phyloP scores from a whole-genome alignment of 805 yeast species.

The Cyberlindnera subsufficiens region DNA sequence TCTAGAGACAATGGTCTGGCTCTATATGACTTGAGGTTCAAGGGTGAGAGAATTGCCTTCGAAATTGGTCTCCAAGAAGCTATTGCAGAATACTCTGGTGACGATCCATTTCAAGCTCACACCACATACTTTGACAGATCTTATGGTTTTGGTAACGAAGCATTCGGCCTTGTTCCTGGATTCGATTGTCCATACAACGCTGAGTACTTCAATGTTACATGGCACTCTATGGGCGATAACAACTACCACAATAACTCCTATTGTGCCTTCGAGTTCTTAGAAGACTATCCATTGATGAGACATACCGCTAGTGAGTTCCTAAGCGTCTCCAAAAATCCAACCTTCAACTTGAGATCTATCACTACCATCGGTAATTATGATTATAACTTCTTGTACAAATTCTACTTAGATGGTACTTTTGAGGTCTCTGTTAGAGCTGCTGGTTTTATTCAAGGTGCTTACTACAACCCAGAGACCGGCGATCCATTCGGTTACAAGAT shows the following conservation, averaged over 20 bases:
- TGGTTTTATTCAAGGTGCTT: conserved; percentile 26
- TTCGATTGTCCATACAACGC: conserved; percentile 26
- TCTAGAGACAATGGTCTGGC: conserved; percentile 22
- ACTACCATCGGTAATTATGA: conserved; percentile 24
- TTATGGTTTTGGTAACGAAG: conserved; percentile 26
- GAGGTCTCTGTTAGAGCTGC: conserved; percentile 26
- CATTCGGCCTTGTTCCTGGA: conserved; percentile 25
- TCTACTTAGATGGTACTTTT: conserved; percentile 23
- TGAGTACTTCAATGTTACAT: conserved; percentile 23
- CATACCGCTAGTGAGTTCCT: conserved; percentile 16
- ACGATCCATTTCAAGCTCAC: conserved; percentile 26
- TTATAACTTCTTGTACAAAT: conserved; percentile 21
- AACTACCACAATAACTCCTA: conserved; percentile 22
- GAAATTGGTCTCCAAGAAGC: conserved; percentile 26
- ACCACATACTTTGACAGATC: conserved; percentile 21
- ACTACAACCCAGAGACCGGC: conserved; percentile 17
- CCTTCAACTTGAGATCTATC: conserved; percentile 20
- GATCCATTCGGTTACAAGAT: conserved; percentile 19
- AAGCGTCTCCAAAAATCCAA: conserved; percentile 20
- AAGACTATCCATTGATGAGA: conserved; percentile 21
- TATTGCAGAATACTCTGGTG: conserved; percentile 26
- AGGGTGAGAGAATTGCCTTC: conserved; percentile 25
- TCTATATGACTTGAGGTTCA: conserved; percentile 22
- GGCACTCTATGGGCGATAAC: conserved; percentile 21
- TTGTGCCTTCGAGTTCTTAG: conserved; percentile 21